These are phyloP conservation scores for Mycena epipterygia DNA, from an alignment of 768 basidiomycete species.

Conservation along the genomic window DNA sequence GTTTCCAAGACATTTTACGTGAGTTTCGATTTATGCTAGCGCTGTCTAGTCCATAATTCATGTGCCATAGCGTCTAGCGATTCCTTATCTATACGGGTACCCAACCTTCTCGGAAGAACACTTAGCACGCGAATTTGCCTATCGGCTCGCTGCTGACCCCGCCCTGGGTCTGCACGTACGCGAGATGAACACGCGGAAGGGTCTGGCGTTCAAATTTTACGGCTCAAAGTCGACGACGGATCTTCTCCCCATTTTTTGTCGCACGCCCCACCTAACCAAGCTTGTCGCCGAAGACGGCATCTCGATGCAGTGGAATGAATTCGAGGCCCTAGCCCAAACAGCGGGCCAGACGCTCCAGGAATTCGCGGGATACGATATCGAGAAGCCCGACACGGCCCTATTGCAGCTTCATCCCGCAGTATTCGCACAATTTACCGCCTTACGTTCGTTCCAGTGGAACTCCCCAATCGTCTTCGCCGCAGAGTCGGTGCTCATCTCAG, in stretches of 20 bases:
- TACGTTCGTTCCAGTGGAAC: not conserved
- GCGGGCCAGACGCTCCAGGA: not conserved
- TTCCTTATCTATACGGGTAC: not conserved
- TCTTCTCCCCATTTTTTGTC: not conserved
- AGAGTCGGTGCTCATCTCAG: too few species aligned
- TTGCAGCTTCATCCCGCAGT: not conserved
- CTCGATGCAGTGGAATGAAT: not conserved
- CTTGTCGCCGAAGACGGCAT: not conserved
- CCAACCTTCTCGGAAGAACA: not conserved
- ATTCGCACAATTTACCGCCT: not conserved
- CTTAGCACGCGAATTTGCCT: not conserved
- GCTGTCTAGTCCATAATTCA: too few species aligned
- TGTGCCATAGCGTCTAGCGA: not conserved
- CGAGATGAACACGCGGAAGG: not conserved
- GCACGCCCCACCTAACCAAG: not conserved
- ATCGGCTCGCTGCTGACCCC: not conserved
- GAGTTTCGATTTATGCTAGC: not conserved
- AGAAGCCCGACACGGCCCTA: not conserved
- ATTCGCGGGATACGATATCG: not conserved
- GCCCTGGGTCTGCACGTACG: not conserved
- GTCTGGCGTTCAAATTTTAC: not conserved
- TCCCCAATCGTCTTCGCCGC: too few species aligned
- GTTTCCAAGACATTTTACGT: not conserved
- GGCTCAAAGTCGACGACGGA: not conserved
- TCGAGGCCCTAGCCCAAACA: not conserved